Evolutionary conservation across 768 basidiomycete genomes (phyloP).

Genomic region (Candolleomyces aberdarensis): DNA sequence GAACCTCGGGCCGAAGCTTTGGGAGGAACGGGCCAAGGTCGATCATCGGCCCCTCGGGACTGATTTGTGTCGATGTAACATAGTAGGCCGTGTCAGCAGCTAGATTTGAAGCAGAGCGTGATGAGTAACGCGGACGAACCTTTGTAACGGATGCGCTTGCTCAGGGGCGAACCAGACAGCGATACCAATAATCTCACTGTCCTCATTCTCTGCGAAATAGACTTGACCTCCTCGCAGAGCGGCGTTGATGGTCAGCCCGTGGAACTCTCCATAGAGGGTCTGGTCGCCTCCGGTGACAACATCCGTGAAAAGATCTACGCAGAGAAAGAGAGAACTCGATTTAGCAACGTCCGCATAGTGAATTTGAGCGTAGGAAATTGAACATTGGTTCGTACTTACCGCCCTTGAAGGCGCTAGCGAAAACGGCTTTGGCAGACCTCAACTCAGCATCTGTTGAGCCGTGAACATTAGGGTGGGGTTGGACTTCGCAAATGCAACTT

Average conservation of each 20-base stretch:
- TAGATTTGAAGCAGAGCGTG: too few relatives aligned
- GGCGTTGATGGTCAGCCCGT: conserved; percentile 5
- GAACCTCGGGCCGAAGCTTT: neutral
- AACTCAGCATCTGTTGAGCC: too few relatives aligned
- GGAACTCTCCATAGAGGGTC: conserved; percentile 8
- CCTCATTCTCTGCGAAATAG: conserved; percentile 13
- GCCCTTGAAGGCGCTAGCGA: too few relatives aligned
- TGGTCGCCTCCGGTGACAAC: conserved; percentile 7
- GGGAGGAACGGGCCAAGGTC: neutral
- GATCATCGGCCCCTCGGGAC: neutral
- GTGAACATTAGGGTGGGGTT: too few relatives aligned
- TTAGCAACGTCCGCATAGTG: too few relatives aligned
- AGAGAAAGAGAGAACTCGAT: too few relatives aligned
- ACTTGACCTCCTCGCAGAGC: conserved; percentile 13
- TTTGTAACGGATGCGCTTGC: neutral
- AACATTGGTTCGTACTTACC: too few relatives aligned
- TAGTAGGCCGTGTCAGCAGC: too few relatives aligned
- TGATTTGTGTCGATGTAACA: neutral
- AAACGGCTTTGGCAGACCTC: too few relatives aligned
- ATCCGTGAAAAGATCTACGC: conserved; percentile 3
- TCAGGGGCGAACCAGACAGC: conserved; percentile 15
- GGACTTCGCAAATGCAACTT: too few relatives aligned
- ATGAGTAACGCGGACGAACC: neutral
- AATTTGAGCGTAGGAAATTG: too few relatives aligned
- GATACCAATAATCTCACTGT: conserved; percentile 11